A percentile compares a stretch with the other conserved stretches of the same genome.
Conservation (phyloP, 768 basidiomycete genomes). For the Dioszegia hungarica region DNA sequence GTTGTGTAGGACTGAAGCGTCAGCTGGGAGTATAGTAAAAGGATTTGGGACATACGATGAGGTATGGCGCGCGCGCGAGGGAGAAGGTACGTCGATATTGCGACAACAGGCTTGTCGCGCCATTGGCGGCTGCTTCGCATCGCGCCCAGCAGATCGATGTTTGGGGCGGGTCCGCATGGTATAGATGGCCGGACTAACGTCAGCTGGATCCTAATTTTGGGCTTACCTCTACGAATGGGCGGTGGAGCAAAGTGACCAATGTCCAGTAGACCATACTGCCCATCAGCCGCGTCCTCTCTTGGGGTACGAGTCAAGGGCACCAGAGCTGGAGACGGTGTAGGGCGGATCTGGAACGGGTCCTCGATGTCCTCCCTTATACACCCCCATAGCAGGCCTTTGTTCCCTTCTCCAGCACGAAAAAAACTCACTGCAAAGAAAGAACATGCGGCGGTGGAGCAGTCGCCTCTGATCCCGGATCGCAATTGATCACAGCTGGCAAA, state of each 20-base stretch:
- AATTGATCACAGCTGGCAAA: slow-evolving; percentile 5
- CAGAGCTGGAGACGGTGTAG: no score
- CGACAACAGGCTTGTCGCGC: slow-evolving; percentile 9
- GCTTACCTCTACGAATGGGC: slow-evolving; percentile 27
- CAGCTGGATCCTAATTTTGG: background rate
- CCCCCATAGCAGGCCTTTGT: no score
- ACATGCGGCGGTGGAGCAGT: slow-evolving; percentile 14
- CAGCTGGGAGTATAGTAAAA: background rate
- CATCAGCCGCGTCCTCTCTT: background rate
- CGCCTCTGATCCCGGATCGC: background rate
- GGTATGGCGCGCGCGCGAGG: slow-evolving; percentile 23
- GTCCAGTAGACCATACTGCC: slow-evolving; percentile 22
- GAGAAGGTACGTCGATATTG: slow-evolving; percentile 22
- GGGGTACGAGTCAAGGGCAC: no score
- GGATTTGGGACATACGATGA: slow-evolving; percentile 8
- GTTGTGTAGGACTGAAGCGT: slow-evolving; percentile 21
- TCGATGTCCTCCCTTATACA: no score
- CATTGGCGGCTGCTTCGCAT: slow-evolving; percentile 20
- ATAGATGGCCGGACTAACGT: slow-evolving; percentile 9
- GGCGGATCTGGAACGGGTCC: no score
- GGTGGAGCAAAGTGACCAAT: slow-evolving; percentile 19
- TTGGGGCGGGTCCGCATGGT: slow-evolving; percentile 9
- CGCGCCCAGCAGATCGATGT: slow-evolving; percentile 19
- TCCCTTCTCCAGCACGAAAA: no score
- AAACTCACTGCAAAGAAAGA: slow-evolving; percentile 11